phyloP scores from a whole-genome alignment of 257 asterid species.

The Nicotiana attenuata region DNA sequence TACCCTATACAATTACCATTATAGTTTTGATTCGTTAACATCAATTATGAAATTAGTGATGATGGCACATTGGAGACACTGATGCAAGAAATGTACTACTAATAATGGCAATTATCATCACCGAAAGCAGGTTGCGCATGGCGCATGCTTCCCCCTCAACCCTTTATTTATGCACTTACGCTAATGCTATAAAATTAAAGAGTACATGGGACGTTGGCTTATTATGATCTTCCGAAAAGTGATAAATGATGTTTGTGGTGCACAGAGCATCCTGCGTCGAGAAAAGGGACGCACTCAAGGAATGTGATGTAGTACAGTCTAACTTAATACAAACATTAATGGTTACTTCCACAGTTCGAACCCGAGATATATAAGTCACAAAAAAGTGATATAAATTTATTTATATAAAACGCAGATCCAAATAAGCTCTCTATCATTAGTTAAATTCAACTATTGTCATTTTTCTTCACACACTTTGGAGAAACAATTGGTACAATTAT shows the following conservation, averaged over 20 bases:
- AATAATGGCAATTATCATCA: conserved; percentile 1
- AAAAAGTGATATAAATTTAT: no score
- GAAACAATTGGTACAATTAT: not conserved
- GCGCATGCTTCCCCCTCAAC: not conserved
- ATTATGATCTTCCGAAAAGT: no score
- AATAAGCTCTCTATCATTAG: not conserved
- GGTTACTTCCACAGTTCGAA: rapidly evolving
- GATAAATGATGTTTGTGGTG: no score
- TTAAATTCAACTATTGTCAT: not conserved
- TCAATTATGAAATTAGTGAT: not conserved
- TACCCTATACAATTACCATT: no score
- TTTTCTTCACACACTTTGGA: not conserved
- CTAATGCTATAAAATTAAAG: not conserved
- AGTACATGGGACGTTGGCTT: not conserved
- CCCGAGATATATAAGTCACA: no score
- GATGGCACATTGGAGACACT: not conserved
- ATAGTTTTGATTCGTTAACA: not conserved
- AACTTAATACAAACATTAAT: no score
- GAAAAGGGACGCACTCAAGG: no score
- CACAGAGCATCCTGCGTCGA: rapidly evolving
- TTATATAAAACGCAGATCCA: not conserved
- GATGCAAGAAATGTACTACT: not conserved
- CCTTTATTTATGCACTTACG: not conserved
- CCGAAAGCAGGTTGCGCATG: conserved; percentile 2
- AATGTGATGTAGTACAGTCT: no score